These are phyloP conservation scores for Rhodomyrtus tomentosa DNA, from an alignment of 345 rosid species.

Conservation along the genomic window DNA sequence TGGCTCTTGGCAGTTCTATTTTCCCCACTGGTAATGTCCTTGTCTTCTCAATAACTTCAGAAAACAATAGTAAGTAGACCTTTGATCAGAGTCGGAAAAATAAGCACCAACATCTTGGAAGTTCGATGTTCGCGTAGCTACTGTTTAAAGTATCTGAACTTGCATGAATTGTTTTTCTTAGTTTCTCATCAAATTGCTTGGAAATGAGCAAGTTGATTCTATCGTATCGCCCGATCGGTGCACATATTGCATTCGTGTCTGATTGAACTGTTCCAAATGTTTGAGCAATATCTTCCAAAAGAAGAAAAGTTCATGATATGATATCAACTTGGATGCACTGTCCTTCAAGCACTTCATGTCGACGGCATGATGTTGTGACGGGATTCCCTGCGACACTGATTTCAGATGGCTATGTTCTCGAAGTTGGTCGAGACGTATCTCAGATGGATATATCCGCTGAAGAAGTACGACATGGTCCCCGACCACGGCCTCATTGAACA, in stretches of 20 bases:
- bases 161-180: not conserved
- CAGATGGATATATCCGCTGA: slow-evolving; percentile 11
- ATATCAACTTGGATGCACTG: not conserved
- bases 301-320: not conserved
- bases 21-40: slow-evolving; percentile 19
- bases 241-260: not conserved
- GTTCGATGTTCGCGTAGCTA: not conserved
- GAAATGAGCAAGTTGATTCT: not conserved
- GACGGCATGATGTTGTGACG: not conserved
- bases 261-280: not conserved
- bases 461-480: slow-evolving; percentile 15
- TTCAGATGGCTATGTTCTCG: slow-evolving; percentile 13
- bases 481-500: slow-evolving; percentile 9
- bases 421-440: slow-evolving; percentile 16
- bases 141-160: not conserved
- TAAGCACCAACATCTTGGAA: not conserved
- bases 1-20: slow-evolving; percentile 11
- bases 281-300: not conserved
- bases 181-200: not conserved
- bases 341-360: not conserved
- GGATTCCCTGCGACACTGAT: not conserved
- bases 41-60: not conserved
- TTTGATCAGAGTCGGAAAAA: not conserved
- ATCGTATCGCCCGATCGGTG: not conserved
- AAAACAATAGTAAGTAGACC: not conserved